Percentiles rank a stretch among this genome's conserved stretches.
These are phyloP conservation scores for Backusella circina DNA, from an alignment of 192 early-diverging fungal species.

Conservation along the genomic window DNA sequence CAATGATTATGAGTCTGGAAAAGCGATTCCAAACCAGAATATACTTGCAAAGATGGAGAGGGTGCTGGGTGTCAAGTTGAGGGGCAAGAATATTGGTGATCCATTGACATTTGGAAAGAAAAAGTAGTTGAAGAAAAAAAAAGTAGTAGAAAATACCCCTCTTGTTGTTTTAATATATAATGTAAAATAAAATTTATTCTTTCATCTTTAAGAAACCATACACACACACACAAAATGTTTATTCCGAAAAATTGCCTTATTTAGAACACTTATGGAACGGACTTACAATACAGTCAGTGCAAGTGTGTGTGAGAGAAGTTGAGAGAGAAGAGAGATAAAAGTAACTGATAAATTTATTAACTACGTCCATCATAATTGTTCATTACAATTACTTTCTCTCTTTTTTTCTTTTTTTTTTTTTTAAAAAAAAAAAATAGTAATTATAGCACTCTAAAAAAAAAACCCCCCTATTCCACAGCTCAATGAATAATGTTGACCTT, in stretches of 20 bases:
- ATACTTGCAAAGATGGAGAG: conserved; percentile 86
- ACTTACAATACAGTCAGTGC: neutral
- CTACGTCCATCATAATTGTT: neutral
- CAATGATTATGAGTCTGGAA: conserved; percentile 83
- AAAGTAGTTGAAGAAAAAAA: conserved; percentile 20
- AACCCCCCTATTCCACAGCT: neutral
- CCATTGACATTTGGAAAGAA: conserved; percentile 48
- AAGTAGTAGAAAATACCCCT: neutral
- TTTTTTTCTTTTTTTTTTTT: neutral
- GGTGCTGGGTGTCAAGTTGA: conserved; percentile 78
- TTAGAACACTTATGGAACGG: neutral
- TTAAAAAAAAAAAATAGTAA: too few relatives aligned
- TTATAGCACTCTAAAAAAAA: too few relatives aligned
- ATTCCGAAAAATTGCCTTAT: neutral
- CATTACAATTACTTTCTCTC: neutral
- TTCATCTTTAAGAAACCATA: too few relatives aligned
- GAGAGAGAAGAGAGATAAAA: neutral
- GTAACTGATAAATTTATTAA: neutral
- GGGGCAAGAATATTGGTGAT: conserved; percentile 69
- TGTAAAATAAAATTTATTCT: neutral
- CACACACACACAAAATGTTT: too few relatives aligned
- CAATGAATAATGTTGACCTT: neutral
- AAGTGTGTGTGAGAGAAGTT: neutral
- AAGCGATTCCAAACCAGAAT: conserved; percentile 87
- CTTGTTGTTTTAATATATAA: neutral